phyloP scores from a whole-genome alignment of 768 basidiomycete genomes.

The Leccinum imitatum region DNA sequence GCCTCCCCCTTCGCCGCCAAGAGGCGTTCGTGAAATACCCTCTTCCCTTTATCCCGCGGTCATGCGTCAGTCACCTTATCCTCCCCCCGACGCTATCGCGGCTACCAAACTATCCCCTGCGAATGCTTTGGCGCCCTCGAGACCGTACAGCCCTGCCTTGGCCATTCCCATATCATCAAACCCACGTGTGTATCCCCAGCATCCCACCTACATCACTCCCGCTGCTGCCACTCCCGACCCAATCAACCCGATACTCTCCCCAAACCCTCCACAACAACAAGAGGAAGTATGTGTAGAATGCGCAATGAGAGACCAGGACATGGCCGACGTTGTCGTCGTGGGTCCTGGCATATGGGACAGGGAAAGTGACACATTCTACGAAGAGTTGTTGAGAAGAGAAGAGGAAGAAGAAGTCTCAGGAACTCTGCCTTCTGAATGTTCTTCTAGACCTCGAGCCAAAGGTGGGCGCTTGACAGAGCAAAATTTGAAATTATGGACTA shows the following conservation, averaged over 20 bases:
- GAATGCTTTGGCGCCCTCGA: slow-evolving; percentile 58
- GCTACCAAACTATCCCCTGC: slow-evolving; percentile 42
- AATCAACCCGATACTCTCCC: slow-evolving; percentile 61
- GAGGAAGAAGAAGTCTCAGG: slow-evolving; percentile 63
- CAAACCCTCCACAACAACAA: slow-evolving; percentile 49
- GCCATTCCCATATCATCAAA: slow-evolving; percentile 60
- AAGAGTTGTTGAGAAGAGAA: slow-evolving; percentile 75
- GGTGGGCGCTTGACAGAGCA: slow-evolving; percentile 73
- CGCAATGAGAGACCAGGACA: slow-evolving; percentile 97
- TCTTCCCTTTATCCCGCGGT: slow-evolving; percentile 38
- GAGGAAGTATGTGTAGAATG: slow-evolving; percentile 96
- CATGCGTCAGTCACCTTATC: slow-evolving; percentile 49
- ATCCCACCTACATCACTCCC: slow-evolving; percentile 75
- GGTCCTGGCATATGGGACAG: slow-evolving; percentile 89
- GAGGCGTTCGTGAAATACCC: slow-evolving; percentile 27
- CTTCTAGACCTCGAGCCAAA: slow-evolving; percentile 56
- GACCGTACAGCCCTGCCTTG: slow-evolving; percentile 44
- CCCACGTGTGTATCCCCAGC: slow-evolving; percentile 67
- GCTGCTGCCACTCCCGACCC: slow-evolving; percentile 48
- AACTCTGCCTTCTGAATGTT: slow-evolving; percentile 48
- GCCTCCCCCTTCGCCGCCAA: slow-evolving; percentile 25
- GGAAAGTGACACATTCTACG: slow-evolving; percentile 78
- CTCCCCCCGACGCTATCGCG: slow-evolving; percentile 34
- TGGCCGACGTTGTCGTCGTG: slow-evolving; percentile 92
- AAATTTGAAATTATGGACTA: slow-evolving; percentile 79